Conservation (phyloP, 768 basidiomycete genomes). For the Lactarius pseudohatsudake region DNA sequence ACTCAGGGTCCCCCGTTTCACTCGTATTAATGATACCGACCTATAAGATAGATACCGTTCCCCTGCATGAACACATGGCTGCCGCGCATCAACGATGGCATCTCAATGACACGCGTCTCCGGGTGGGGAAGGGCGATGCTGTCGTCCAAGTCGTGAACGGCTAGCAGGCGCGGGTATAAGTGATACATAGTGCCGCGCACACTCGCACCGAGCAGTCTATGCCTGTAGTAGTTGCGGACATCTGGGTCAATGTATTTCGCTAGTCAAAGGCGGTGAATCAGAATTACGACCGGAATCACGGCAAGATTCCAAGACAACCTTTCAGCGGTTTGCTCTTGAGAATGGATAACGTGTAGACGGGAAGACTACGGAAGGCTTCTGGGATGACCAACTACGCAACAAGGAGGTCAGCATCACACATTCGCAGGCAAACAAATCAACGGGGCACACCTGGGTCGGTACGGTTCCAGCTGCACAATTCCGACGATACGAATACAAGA, state of each 20-base stretch:
- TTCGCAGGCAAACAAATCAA: neutral
- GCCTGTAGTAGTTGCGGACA: constrained; percentile 83
- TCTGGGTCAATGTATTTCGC: constrained; percentile 90
- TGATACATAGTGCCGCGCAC: constrained; percentile 70
- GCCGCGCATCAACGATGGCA: constrained; percentile 79
- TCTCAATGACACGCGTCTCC: constrained; percentile 53
- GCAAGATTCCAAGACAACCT: constrained; percentile 44
- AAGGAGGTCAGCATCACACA: constrained; percentile 17
- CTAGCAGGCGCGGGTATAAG: constrained; percentile 86
- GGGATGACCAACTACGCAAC: constrained; percentile 80
- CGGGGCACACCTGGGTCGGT: constrained; percentile 65
- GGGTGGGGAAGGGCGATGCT: constrained; percentile 66
- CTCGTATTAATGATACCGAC: constrained; percentile 40
- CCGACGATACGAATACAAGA: constrained; percentile 83
- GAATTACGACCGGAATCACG: neutral
- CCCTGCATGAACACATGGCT: constrained; percentile 87
- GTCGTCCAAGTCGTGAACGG: constrained; percentile 81
- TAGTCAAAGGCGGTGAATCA: constrained; percentile 34
- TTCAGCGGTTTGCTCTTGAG: constrained; percentile 92
- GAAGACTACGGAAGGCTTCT: constrained; percentile 86
- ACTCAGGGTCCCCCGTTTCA: no score
- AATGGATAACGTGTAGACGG: constrained; percentile 76
- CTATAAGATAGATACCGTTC: constrained; percentile 89
- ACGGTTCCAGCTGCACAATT: constrained; percentile 82
- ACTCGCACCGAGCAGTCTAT: constrained; percentile 68